Conservation (phyloP, 2,329 filamentous ascomycete species). For the Hypoxylon sp. region DNA sequence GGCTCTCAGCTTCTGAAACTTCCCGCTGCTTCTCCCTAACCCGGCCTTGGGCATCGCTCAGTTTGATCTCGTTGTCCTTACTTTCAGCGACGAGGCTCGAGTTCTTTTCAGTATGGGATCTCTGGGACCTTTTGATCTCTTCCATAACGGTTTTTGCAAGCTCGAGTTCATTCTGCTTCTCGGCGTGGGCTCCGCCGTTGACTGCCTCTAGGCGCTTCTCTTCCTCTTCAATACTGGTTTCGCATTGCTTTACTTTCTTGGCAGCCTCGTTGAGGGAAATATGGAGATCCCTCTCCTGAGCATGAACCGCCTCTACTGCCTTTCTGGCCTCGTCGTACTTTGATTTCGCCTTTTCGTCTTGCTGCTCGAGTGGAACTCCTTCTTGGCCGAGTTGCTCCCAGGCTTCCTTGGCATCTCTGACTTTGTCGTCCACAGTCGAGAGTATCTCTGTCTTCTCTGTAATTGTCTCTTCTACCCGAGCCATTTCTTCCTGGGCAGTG, state of each 20-base stretch:
- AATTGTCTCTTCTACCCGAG: conserved; percentile 44
- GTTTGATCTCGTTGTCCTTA: conserved; percentile 38
- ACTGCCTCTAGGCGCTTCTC: conserved; percentile 68
- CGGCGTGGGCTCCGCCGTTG: conserved; percentile 73
- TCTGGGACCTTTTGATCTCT: conserved; percentile 49
- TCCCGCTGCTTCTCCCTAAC: conserved; percentile 60
- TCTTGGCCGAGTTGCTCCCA: conserved; percentile 56
- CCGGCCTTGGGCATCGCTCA: conserved; percentile 42
- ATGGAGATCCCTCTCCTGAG: conserved; percentile 72
- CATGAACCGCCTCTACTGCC: conserved; percentile 62
- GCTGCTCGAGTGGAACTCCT: conserved; percentile 56
- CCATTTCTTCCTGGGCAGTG: conserved; percentile 48
- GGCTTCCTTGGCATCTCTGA: conserved; percentile 50
- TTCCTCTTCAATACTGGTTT: conserved; percentile 62
- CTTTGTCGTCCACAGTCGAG: conserved; percentile 54
- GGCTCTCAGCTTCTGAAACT: conserved; percentile 58
- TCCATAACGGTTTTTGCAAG: conserved; percentile 61
- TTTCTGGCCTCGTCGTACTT: conserved; percentile 61
- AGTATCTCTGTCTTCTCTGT: conserved; percentile 60
- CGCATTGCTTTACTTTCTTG: conserved; percentile 54
- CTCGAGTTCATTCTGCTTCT: conserved; percentile 66
- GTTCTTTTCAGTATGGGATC: conserved; percentile 37
- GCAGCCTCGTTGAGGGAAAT: conserved; percentile 63
- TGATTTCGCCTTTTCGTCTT: conserved; percentile 57
- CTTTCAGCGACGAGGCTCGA: conserved; percentile 42